Evolutionary conservation across 1,139 yeast genomes (phyloP).

Genomic region (Sugiyamaella paludigena): DNA sequence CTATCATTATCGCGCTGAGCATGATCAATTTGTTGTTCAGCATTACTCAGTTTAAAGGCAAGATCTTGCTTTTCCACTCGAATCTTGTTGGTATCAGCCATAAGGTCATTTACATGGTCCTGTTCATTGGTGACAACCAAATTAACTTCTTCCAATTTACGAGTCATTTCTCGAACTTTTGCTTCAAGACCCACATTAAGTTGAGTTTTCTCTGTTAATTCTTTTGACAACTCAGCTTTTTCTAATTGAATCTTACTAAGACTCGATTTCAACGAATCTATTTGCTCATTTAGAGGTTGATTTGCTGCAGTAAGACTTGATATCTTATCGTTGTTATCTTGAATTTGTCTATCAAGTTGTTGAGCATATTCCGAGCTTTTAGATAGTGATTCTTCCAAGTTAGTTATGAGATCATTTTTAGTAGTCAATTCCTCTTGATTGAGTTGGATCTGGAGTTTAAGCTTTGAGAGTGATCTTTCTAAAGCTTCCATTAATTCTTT

Average conservation of each 20-base stretch:
- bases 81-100: slow-evolving; percentile 1
- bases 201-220: neutral
- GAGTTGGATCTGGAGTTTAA: neutral
- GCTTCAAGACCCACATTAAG: slow-evolving; percentile 1
- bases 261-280: neutral
- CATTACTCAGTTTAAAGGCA: neutral
- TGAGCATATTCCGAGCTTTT: neutral
- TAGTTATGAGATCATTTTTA: neutral
- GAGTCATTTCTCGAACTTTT: slow-evolving; percentile 1
- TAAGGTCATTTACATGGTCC: neutral
- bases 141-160: neutral
- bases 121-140: neutral
- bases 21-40: slow-evolving; percentile 12
- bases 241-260: neutral
- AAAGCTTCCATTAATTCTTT: neutral
- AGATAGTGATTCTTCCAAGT: too few species aligned
- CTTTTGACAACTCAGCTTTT: neutral
- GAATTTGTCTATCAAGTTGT: neutral
- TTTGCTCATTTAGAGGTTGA: too few species aligned
- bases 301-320: too few species aligned
- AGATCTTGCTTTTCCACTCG: slow-evolving; percentile 12
- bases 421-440: neutral
- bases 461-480: neutral
- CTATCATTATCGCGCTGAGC: slow-evolving; percentile 7
- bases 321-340: too few species aligned